Conservation (phyloP, 2,329 filamentous ascomycete genomes). For the Periconia digitata region DNA sequence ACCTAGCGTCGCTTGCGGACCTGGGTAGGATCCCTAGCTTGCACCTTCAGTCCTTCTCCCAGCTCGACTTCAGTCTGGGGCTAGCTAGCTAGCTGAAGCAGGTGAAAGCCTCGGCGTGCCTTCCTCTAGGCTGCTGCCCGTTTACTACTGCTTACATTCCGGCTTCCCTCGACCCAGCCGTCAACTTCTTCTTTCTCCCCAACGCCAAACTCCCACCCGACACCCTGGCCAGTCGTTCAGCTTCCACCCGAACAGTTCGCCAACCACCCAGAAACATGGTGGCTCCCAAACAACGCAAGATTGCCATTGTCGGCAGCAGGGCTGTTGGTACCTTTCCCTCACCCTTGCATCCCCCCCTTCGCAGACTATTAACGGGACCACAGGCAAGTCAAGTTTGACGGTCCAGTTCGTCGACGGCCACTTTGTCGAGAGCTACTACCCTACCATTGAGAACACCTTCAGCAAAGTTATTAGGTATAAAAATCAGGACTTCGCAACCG, state of each 20-base stretch:
- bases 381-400: conserved; percentile 96
- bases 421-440: conserved; percentile 99
- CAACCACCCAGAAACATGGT: conserved; percentile 55
- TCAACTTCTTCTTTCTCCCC: conserved; percentile 12
- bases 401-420: conserved; percentile 97
- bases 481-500: conserved; percentile 88
- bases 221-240: conserved; percentile 27
- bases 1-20: no score
- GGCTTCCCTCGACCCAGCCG: not conserved
- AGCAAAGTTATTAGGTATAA: conserved; percentile 93
- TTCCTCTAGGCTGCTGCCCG: conserved; percentile 4
- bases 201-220: conserved; percentile 7
- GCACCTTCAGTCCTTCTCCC: not conserved
- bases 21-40: no score
- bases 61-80: not conserved
- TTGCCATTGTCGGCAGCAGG: conserved; percentile 92
- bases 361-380: not conserved
- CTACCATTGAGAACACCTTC: conserved; percentile 98
- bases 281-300: conserved; percentile 84
- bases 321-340: conserved; percentile 71
- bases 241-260: conserved; percentile 6
- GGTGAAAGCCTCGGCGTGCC: not conserved
- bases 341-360: not conserved
- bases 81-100: conserved; percentile 21
- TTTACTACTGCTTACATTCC: not conserved